phyloP scores from a whole-genome alignment of 306 rosid species.

The Spatholobus suberectus region DNA sequence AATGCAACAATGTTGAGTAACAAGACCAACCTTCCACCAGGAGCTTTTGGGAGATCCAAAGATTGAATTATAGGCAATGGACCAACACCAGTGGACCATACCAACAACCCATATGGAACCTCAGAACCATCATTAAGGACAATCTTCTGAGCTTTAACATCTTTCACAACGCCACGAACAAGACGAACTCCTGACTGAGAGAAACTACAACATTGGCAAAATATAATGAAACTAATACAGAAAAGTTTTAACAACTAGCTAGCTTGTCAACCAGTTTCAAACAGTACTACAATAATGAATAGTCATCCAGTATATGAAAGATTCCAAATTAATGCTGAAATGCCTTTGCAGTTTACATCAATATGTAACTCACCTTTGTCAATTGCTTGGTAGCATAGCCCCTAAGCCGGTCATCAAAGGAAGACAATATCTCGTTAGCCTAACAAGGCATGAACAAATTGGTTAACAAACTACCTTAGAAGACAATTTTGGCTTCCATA shows the following conservation, averaged over 20 bases:
- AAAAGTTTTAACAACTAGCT: constrained; percentile 11
- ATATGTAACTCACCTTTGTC: constrained; percentile 65
- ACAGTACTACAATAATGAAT: neutral
- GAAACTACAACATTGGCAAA: constrained; percentile 36
- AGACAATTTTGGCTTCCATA: neutral
- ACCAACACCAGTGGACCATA: constrained; percentile 94
- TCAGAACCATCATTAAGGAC: constrained; percentile 79
- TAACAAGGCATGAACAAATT: constrained; percentile 42
- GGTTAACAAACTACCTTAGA: neutral
- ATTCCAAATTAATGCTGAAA: neutral
- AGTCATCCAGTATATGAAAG: neutral
- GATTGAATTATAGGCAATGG: constrained; percentile 72
- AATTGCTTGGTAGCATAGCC: constrained; percentile 78
- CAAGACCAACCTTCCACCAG: constrained; percentile 73
- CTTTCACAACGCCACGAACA: constrained; percentile 80
- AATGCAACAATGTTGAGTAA: constrained; percentile 15
- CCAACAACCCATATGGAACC: constrained; percentile 85
- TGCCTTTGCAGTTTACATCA: neutral
- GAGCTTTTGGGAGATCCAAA: constrained; percentile 73
- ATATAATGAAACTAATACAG: constrained; percentile 12
- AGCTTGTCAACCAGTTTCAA: neutral
- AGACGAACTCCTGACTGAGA: constrained; percentile 91
- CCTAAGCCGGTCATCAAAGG: constrained; percentile 81
- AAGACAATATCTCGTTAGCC: constrained; percentile 90
- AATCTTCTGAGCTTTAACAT: constrained; percentile 67